A percentile compares a stretch with the other conserved stretches of the same genome.
These are phyloP conservation scores for Cicer bijugum DNA, from an alignment of 306 rosid species.

Conservation along the genomic window DNA sequence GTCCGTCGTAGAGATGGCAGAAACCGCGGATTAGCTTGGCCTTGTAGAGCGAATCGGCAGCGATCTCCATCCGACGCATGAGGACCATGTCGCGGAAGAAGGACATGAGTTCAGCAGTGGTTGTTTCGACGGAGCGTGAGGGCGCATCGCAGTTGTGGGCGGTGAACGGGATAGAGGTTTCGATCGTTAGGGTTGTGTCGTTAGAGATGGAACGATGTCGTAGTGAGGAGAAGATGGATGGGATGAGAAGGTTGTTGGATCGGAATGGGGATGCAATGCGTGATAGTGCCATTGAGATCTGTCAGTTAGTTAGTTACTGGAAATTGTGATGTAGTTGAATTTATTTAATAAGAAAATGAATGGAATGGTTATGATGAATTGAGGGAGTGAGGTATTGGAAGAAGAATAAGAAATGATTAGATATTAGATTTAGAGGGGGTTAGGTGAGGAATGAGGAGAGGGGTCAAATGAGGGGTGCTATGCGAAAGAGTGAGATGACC, in stretches of 20 bases:
- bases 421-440: neutral
- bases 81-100: slow-evolving; percentile 77
- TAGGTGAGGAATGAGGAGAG: slow-evolving; percentile 11
- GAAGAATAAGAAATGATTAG: neutral
- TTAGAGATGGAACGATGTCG: slow-evolving; percentile 66
- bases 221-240: slow-evolving; percentile 43
- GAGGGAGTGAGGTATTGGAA: neutral
- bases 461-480: neutral
- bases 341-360: neutral
- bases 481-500: no score
- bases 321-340: neutral
- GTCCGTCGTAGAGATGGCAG: slow-evolving; percentile 95
- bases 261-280: slow-evolving; percentile 49
- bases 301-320: slow-evolving; percentile 31
- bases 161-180: slow-evolving; percentile 81
- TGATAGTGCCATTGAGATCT: slow-evolving; percentile 62
- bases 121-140: slow-evolving; percentile 74
- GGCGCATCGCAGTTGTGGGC: slow-evolving; percentile 73
- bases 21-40: slow-evolving; percentile 92
- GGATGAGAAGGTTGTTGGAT: slow-evolving; percentile 61
- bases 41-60: slow-evolving; percentile 93
- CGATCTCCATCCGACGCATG: slow-evolving; percentile 95
- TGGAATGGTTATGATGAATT: neutral
- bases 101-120: slow-evolving; percentile 60
- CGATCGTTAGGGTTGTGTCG: slow-evolving; percentile 58